Evolutionary conservation across 805 yeast genomes (phyloP), one percentile per base, ranked within the genome.

Genomic region (Yamadazyma nakazawae): DNA sequence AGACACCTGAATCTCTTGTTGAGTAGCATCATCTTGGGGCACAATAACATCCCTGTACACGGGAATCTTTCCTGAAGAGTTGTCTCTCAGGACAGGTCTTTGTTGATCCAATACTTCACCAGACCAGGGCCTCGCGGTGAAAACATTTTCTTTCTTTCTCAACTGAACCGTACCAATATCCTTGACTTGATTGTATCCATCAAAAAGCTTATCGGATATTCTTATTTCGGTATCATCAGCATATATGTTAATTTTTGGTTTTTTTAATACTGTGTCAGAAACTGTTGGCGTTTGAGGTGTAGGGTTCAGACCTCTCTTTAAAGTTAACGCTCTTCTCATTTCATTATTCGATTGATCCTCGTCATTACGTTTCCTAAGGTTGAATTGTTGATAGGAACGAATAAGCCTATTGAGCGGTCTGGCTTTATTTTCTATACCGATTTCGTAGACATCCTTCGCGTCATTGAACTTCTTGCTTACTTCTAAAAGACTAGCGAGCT

Each of bases 401-500:
- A 55, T 50, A 5, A 72, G 60, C 28, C 76, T 51, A 2, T 46
- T 51, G 30, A 73, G 40, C 0, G 97, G 97, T 54, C 88, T 71
- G 1, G 97, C 96, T 13, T 70, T 63, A 2, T 65, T 60, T 31
- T 72, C 70, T 1, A 90, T 55, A 0, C 95, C 96, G 46, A 73
- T 63, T 42, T 70, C 68, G 54, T 74, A 84, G 0, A 88, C 79
- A 43, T 76, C 78, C 2, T 68, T 67, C 0, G 96, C 95, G 46
- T 81, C 84, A 2, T 56, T 54, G 38, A 57, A 56, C 46, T 78
- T 74, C 17, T 75, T 74, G 14, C 63, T 64, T 0, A 68, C 38
- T 57, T 86, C 95, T 47, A 85, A 62, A 47, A 67, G 79, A 28
- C 74, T 71, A 1, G 96, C 88, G 66, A 86, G 88, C 49, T 80